Evolutionary conservation across 2,329 filamentous ascomycete genomes (phyloP).

Genomic region (Botrytis galanthina): DNA sequence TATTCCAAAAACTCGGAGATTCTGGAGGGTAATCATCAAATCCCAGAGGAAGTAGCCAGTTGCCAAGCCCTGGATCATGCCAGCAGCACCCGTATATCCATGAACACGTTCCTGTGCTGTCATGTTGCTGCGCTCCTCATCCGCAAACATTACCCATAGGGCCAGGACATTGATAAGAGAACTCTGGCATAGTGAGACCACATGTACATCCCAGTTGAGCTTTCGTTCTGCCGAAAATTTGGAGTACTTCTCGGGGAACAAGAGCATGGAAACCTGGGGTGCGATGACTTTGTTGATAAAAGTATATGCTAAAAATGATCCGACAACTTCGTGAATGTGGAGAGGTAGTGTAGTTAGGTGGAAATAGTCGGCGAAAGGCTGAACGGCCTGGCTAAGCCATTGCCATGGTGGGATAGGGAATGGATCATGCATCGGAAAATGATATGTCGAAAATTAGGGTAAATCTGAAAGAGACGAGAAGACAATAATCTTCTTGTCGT

Average conservation of each 20-base stretch:
- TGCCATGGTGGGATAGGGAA: constrained; percentile 62
- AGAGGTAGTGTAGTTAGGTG: constrained; percentile 65
- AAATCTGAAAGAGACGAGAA: constrained; percentile 4
- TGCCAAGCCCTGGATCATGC: constrained; percentile 73
- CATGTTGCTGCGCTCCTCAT: constrained; percentile 67
- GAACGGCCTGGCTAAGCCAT: constrained; percentile 49
- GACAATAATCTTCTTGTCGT: constrained; percentile 12
- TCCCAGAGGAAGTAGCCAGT: constrained; percentile 86
- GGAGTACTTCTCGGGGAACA: constrained; percentile 64
- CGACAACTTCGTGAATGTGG: constrained; percentile 74
- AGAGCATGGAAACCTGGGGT: constrained; percentile 59
- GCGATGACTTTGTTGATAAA: constrained; percentile 65
- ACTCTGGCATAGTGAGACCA: constrained; percentile 80
- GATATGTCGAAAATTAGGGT: background rate
- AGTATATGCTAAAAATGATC: constrained; percentile 66
- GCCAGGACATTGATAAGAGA: constrained; percentile 68
- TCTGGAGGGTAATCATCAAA: constrained; percentile 63
- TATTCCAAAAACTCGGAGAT: constrained; percentile 63
- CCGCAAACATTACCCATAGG: constrained; percentile 68
- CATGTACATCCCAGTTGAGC: constrained; percentile 82
- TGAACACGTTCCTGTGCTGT: constrained; percentile 67
- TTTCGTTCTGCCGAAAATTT: constrained; percentile 59
- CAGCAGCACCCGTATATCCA: constrained; percentile 71
- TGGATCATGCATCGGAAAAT: constrained; percentile 50
- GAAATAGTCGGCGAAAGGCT: constrained; percentile 63